Percentiles rank a stretch among this genome's conserved stretches.
Conservation (phyloP, 1,139 yeast species). For the Taphrina sp. region DNA sequence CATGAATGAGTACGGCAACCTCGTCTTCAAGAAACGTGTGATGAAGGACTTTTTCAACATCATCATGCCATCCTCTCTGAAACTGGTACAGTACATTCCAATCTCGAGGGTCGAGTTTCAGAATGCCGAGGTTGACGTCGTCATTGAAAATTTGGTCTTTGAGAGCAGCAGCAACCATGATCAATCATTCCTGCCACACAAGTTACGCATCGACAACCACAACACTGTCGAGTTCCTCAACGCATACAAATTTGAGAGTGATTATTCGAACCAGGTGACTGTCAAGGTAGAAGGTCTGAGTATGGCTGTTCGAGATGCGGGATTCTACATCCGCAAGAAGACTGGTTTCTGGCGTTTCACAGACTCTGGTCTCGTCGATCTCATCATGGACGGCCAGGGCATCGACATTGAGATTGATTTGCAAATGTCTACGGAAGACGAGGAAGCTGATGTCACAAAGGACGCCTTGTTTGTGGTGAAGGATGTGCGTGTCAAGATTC, state of each 20-base stretch:
- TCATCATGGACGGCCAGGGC: conserved; percentile 32
- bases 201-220: conserved; percentile 25
- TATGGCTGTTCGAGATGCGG: conserved; percentile 29
- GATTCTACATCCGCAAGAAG: conserved; percentile 31
- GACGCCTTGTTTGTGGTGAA: conserved; percentile 30
- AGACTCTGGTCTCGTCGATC: conserved; percentile 30
- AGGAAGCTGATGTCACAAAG: conserved; percentile 25
- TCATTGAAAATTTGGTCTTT: conserved; percentile 31
- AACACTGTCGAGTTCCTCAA: conserved; percentile 26
- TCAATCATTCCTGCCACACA: conserved; percentile 31
- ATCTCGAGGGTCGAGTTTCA: conserved; percentile 31
- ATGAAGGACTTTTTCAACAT: conserved; percentile 31
- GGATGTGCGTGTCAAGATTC: conserved; percentile 29
- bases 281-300: conserved; percentile 23
- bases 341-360: conserved; percentile 31
- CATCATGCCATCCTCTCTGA: conserved; percentile 25
- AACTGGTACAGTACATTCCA: conserved; percentile 30
- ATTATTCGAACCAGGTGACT: conserved; percentile 18
- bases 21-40: conserved; percentile 32
- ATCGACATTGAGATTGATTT: conserved; percentile 27
- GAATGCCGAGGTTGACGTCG: conserved; percentile 25
- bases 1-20: conserved; percentile 24
- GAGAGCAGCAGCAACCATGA: conserved; percentile 27
- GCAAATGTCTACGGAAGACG: conserved; percentile 28
- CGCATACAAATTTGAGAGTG: conserved; percentile 30